Evolutionary conservation across 345 rosid species (phyloP).

Genomic region (Hibiscus mutabilis): DNA sequence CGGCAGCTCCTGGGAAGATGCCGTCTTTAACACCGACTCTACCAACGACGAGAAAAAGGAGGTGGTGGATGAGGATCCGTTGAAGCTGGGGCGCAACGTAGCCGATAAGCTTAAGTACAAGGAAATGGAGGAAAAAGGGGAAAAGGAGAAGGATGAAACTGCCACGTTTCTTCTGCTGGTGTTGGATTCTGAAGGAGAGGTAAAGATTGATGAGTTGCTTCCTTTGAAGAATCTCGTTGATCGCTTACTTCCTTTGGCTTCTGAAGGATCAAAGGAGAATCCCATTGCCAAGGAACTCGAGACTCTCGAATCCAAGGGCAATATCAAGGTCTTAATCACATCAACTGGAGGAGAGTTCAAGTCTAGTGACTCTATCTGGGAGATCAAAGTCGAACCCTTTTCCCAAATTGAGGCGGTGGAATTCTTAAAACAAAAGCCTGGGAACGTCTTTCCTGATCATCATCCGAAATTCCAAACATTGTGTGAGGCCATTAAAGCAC

Average conservation of each 20-base stretch:
- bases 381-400: slow-evolving; percentile 1
- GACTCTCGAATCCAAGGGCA: background rate
- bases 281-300: too few species aligned
- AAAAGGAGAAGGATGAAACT: fast-evolving
- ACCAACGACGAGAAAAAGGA: slow-evolving; percentile 12
- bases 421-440: slow-evolving; percentile 11
- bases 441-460: background rate
- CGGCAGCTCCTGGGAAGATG: slow-evolving; percentile 28
- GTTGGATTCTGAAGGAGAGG: slow-evolving; percentile 32
- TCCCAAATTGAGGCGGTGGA: background rate
- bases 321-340: slow-evolving; percentile 19
- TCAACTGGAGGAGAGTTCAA: background rate
- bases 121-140: too few species aligned
- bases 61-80: slow-evolving; percentile 11
- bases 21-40: slow-evolving; percentile 2
- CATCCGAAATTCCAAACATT: background rate
- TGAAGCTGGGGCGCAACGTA: background rate
- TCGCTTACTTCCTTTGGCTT: too few species aligned
- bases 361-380: too few species aligned
- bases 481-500: background rate
- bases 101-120: background rate
- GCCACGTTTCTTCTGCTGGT: slow-evolving; percentile 28
- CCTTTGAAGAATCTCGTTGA: background rate
- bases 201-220: background rate
- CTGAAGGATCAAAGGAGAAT: too few species aligned